phyloP scores from a whole-genome alignment of 2,329 filamentous ascomycete genomes.

The Neofusicoccum parvum region DNA sequence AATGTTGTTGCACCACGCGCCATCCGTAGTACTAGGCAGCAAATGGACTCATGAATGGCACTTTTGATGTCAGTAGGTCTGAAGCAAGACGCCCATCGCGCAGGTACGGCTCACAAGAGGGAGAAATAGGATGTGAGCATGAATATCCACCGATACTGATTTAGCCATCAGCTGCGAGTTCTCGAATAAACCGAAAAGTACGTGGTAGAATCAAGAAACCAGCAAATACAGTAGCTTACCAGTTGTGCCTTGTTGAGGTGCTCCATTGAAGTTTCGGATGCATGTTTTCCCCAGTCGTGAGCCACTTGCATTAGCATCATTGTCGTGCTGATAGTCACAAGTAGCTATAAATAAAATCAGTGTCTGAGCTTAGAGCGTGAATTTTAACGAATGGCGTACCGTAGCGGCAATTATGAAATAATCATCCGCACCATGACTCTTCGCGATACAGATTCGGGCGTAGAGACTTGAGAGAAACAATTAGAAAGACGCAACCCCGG shows the following conservation, averaged over 20 bases:
- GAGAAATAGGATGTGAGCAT: not conserved
- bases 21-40: slow-evolving; percentile 4
- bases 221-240: not conserved
- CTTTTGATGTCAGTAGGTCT: not conserved
- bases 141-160: slow-evolving; percentile 13
- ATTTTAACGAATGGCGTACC: not conserved
- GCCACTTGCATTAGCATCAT: slow-evolving; percentile 8
- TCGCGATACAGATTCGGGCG: not conserved
- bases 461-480: not conserved
- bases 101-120: not conserved
- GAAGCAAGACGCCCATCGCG: too few relatives aligned
- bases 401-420: not conserved
- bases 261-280: not conserved
- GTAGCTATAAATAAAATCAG: not conserved
- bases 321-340: not conserved
- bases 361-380: not conserved
- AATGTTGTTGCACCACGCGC: slow-evolving; percentile 10
- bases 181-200: not conserved
- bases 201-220: not conserved
- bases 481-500: not conserved
- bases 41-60: slow-evolving; percentile 4
- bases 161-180: not conserved
- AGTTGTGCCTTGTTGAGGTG: not conserved
- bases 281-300: slow-evolving; percentile 10
- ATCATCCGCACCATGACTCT: not conserved